These are phyloP conservation scores for Theobroma grandiflorum DNA, from an alignment of 441 rosid genomes.

Conservation along the genomic window DNA sequence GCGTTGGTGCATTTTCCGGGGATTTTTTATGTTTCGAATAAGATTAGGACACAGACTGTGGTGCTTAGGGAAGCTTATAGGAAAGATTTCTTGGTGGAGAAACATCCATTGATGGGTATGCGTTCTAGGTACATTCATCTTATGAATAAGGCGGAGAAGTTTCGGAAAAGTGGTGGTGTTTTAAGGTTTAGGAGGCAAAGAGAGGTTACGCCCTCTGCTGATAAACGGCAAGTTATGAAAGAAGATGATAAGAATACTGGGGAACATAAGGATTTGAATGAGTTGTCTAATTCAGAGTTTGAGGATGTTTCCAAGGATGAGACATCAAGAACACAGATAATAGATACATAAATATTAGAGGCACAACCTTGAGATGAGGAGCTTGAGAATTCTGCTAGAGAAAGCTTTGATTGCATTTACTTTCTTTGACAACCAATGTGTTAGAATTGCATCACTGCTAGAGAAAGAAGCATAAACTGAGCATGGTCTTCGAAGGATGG, in stretches of 20 bases:
- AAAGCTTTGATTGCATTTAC: neutral
- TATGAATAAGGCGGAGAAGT: constrained; percentile 54
- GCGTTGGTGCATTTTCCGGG: constrained; percentile 79
- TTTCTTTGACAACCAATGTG: neutral
- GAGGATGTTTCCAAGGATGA: constrained; percentile 8
- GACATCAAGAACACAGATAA: neutral
- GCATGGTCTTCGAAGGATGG: neutral
- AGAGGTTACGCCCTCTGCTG: constrained; percentile 7
- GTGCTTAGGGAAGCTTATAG: constrained; percentile 79
- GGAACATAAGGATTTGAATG: constrained; percentile 21
- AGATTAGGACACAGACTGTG: constrained; percentile 81
- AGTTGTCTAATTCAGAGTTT: constrained; percentile 12
- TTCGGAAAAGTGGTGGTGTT: constrained; percentile 37
- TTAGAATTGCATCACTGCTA: neutral
- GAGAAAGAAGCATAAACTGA: neutral
- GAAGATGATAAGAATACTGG: neutral
- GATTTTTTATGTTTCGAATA: constrained; percentile 79
- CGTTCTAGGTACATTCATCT: constrained; percentile 76
- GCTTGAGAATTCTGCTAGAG: constrained; percentile 10
- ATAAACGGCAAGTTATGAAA: constrained; percentile 12
- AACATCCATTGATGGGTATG: constrained; percentile 84
- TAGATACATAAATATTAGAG: neutral
- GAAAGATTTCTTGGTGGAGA: constrained; percentile 70
- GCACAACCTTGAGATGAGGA: neutral
- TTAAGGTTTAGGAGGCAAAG: constrained; percentile 24